Conservation (phyloP, 2,329 filamentous ascomycete species). For the Fusarium pseudocircinatum region DNA sequence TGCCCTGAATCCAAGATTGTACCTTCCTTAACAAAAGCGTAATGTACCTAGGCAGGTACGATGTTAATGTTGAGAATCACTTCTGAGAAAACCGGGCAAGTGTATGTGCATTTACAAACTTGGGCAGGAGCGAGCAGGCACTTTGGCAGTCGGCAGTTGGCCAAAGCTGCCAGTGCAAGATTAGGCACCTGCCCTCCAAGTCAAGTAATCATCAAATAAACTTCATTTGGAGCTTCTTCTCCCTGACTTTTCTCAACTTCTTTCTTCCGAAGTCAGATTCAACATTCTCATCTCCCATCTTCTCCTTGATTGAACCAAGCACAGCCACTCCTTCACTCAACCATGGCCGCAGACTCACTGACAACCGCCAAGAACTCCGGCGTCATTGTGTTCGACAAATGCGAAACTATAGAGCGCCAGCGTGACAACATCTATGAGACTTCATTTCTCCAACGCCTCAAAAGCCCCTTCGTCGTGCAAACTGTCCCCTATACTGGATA, state of each 20-base stretch:
- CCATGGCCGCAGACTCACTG: background rate
- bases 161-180: background rate
- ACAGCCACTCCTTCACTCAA: background rate
- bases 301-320: background rate
- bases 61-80: background rate
- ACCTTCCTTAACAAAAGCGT: background rate
- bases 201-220: no score
- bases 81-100: background rate
- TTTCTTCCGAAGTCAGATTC: background rate
- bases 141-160: background rate
- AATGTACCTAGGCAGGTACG: background rate
- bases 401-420: background rate
- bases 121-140: background rate
- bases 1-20: background rate
- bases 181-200: background rate
- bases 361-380: background rate
- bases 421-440: background rate
- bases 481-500: conserved; percentile 18
- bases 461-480: background rate
- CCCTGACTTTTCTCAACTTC: background rate
- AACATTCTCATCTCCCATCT: background rate
- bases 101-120: background rate
- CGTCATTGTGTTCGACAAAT: conserved; percentile 3
- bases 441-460: background rate
- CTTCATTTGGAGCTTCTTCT: background rate